Percentiles rank a stretch among this genome's conserved stretches.
Evolutionary conservation across 163 green algal species (phyloP).

Genomic region (Chlorella variabilis): DNA sequence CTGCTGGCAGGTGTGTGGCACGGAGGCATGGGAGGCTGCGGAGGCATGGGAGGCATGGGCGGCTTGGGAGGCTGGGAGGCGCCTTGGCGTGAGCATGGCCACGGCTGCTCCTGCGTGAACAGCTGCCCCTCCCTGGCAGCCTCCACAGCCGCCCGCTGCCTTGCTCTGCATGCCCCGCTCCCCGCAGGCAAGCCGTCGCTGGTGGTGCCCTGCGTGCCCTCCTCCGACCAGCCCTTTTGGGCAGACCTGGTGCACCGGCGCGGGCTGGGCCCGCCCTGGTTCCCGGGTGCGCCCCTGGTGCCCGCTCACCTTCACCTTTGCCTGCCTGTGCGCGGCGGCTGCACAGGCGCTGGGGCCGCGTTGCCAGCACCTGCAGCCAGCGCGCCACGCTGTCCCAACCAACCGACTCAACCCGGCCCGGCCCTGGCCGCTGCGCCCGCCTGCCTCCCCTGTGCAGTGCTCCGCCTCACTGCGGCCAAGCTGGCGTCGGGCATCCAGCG

Average conservation of each 20-base stretch:
- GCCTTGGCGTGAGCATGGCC: no score
- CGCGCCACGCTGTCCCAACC: not conserved
- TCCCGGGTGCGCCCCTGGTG: no score
- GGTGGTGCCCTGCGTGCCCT: slow-evolving; percentile 35
- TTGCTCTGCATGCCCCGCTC: no score
- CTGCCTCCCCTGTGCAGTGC: not conserved
- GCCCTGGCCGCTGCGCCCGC: not conserved
- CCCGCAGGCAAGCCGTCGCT: slow-evolving; percentile 21
- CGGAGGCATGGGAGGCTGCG: not conserved
- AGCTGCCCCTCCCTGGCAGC: no score
- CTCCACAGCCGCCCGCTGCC: no score
- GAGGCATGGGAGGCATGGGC: not conserved
- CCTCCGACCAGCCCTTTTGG: slow-evolving; percentile 39
- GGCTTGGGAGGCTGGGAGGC: no score
- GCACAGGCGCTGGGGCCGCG: no score
- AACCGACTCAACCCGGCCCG: not conserved
- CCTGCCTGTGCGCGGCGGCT: no score
- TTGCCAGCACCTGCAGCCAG: no score
- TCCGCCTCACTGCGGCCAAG: not conserved
- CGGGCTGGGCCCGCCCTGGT: slow-evolving; percentile 33
- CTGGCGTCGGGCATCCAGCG: slow-evolving; percentile 7
- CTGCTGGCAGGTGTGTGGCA: slow-evolving; percentile 18
- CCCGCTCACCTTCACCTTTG: no score
- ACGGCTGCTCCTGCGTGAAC: no score
- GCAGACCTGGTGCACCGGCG: slow-evolving; percentile 34